These are phyloP conservation scores for Candida ponderosae DNA, from an alignment of 805 yeast species.

Conservation along the genomic window DNA sequence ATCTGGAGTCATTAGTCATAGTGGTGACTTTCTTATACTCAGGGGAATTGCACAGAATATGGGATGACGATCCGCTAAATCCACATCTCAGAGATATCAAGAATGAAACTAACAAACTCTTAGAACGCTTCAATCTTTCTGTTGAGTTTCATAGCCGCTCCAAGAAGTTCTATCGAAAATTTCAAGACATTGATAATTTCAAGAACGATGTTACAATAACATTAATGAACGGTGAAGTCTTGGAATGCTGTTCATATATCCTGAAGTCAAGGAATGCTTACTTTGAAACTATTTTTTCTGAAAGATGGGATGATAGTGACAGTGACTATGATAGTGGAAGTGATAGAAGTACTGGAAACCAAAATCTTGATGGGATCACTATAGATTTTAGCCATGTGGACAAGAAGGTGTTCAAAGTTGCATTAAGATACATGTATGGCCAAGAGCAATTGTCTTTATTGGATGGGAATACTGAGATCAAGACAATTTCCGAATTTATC, in stretches of 20 bases:
- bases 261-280: constrained; percentile 51
- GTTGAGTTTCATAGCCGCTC: constrained; percentile 11
- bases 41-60: constrained; percentile 33
- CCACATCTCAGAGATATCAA: constrained; percentile 2
- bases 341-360: constrained; percentile 5
- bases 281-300: constrained; percentile 51
- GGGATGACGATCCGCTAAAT: constrained; percentile 28
- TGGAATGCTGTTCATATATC: constrained; percentile 41
- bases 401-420: constrained; percentile 33
- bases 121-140: constrained; percentile 6
- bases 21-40: constrained; percentile 44
- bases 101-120: constrained; percentile 4
- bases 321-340: constrained; percentile 1
- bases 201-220: constrained; percentile 34
- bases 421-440: constrained; percentile 55
- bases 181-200: constrained; percentile 3
- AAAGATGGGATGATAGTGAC: constrained; percentile 37
- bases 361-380: constrained; percentile 8
- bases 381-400: constrained; percentile 39
- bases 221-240: constrained; percentile 36
- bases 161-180: constrained; percentile 1
- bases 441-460: constrained; percentile 32
- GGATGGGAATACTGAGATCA: constrained; percentile 14
- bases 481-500: constrained; percentile 35
- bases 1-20: constrained; percentile 25